Evolutionary conservation across 2,329 filamentous ascomycete genomes (phyloP).

Genomic region (Colletotrichum graminicola): DNA sequence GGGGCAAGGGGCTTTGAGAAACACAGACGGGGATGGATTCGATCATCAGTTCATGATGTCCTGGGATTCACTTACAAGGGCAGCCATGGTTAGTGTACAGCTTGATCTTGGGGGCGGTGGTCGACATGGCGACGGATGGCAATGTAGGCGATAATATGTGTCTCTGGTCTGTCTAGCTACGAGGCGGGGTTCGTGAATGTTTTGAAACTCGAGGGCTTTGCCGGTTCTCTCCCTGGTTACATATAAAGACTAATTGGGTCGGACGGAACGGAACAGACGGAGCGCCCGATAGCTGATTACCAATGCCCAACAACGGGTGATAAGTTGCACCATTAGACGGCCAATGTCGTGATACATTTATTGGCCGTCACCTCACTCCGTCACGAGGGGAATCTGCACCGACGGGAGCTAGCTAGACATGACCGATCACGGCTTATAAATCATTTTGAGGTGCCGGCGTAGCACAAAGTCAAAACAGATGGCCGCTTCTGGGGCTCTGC

Average conservation of each 20-base stretch:
- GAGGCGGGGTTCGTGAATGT: not conserved
- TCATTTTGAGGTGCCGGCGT: not conserved
- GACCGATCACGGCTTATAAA: slow-evolving; percentile 17
- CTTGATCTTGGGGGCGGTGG: slow-evolving; percentile 63
- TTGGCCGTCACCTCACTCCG: not conserved
- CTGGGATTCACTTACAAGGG: slow-evolving; percentile 62
- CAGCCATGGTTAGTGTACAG: slow-evolving; percentile 79
- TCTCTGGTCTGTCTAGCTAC: not conserved
- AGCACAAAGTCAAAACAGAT: too few relatives aligned
- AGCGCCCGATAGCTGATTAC: slow-evolving; percentile 11
- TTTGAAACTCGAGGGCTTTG: not conserved
- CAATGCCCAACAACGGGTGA: not conserved
- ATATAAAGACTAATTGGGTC: too few relatives aligned
- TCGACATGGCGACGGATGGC: slow-evolving; percentile 16
- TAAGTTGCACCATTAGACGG: slow-evolving; percentile 16
- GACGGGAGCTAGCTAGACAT: too few relatives aligned
- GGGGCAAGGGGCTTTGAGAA: not conserved
- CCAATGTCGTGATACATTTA: slow-evolving; percentile 31
- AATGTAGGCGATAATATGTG: too few relatives aligned
- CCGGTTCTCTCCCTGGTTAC: not conserved
- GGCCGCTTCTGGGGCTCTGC: not conserved
- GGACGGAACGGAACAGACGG: too few relatives aligned
- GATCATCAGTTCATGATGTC: not conserved
- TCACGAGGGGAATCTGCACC: slow-evolving; percentile 2
- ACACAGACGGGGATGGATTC: too few relatives aligned